Base-by-base conservation (phyloP, 2,329 filamentous ascomycete species). In the Penicillium sp. region DNA sequence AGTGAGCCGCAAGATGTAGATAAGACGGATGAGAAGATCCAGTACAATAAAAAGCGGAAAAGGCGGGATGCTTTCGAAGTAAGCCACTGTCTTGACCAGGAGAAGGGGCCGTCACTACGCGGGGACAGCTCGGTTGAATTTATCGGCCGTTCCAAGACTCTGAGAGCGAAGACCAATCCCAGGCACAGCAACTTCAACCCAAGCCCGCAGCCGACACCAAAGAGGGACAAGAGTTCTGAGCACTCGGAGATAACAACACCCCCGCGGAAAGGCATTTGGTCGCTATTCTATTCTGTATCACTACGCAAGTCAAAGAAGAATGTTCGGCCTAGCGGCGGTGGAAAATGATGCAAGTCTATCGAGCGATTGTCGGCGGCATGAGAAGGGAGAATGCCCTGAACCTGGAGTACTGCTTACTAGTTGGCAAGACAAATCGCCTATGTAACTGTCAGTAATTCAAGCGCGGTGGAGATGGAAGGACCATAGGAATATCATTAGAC, bases 231-330 rank as follows among this genome's bases (percentile, higher is more conserved):
- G 35, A 54, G 44, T 26, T 19, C 55, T 26, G 58, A 54, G 38
- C 30, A 21, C 8, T 19, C 50, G 7, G 62, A 65, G 19, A 53
- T 26, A 26, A 26, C 26, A 26, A 26, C 13, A 5, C 44, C 49
- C 56, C 54, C 56, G 19, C 23, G 61, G 19, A 69, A 62, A 51
- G 49, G 58, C 13, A 62, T 69, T n/a, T 64, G 65, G 23, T 60
- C 59, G 17, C 58, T 69, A 48, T 63, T 69, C 38, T 67, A 65
- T 58, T 69, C 67, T n/a, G 66, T 69, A 61, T 63, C 66, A 11
- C 56, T 56, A 17, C 61, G 65, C 19, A 54, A 46, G 53, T 47
- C 63, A 29, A 68, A 61, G 56, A 67, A 60, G 19, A 54, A 58
- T 52, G 54, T 30, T 30, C 62, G 63, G 46, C 41, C 58, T 47